These are phyloP conservation scores for Chimonanthus salicifolius DNA, from an alignment of 164 flowering plant genomes.

Conservation along the genomic window DNA sequence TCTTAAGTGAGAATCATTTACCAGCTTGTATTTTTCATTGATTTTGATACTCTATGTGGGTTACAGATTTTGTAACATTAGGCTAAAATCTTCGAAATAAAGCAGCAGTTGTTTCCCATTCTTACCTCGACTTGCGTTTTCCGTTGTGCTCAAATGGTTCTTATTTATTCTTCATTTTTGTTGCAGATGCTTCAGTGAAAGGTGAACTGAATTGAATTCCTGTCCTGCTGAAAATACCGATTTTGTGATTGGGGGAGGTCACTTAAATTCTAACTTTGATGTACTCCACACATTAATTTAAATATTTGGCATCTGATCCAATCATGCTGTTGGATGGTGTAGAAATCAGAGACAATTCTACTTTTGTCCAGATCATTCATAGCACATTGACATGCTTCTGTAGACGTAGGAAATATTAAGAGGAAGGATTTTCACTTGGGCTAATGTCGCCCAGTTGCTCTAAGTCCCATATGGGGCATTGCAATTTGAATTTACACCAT, in stretches of 20 bases:
- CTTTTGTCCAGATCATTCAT: too few species aligned
- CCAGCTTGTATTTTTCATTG: neutral
- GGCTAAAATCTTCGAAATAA: neutral
- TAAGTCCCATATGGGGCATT: too few species aligned
- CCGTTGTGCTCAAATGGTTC: neutral
- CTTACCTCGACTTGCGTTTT: neutral
- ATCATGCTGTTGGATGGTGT: too few species aligned
- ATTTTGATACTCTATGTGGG: neutral
- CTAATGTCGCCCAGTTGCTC: too few species aligned
- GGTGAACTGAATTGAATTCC: neutral
- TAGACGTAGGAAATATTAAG: too few species aligned
- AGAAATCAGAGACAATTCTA: too few species aligned
- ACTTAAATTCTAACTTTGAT: neutral
- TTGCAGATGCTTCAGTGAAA: neutral
- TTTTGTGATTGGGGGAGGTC: neutral
- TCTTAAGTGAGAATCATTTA: neutral
- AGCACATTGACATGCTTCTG: too few species aligned
- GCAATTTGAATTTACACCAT: too few species aligned
- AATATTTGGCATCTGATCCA: neutral
- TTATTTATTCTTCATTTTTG: neutral
- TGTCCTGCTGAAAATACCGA: neutral
- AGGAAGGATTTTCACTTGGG: too few species aligned
- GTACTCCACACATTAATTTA: neutral
- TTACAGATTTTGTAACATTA: slow-evolving; percentile 1
- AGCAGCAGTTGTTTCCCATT: neutral